These are phyloP conservation scores for Flammula alnicola DNA, from an alignment of 1,284 basidiomycete genomes.

Conservation along the genomic window DNA sequence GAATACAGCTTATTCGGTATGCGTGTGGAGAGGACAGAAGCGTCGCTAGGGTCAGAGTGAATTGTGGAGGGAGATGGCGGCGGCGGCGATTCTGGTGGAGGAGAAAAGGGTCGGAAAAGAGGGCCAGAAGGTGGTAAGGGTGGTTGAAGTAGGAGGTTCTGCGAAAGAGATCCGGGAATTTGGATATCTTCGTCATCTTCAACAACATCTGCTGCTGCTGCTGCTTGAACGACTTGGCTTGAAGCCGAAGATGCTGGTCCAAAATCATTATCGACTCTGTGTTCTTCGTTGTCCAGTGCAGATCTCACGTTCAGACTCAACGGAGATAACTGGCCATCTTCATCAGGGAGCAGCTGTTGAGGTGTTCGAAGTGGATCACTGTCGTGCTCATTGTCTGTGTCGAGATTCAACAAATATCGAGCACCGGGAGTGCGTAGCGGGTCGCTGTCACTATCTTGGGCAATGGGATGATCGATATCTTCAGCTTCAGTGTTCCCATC, in stretches of 20 bases:
- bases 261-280: neutral
- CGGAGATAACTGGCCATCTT: slow-evolving; percentile 22
- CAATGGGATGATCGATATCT: neutral
- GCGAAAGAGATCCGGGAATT: slow-evolving; percentile 28
- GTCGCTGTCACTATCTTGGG: slow-evolving; percentile 23
- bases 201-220: neutral
- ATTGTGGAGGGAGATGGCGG: slow-evolving; percentile 27
- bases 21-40: slow-evolving; percentile 36
- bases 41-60: slow-evolving; percentile 23
- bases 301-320: slow-evolving; percentile 26
- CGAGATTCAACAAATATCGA: slow-evolving; percentile 10
- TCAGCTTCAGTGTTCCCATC: neutral
- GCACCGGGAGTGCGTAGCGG: slow-evolving; percentile 28
- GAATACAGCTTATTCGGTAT: slow-evolving; percentile 34
- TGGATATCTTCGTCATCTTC: slow-evolving; percentile 17
- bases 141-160: slow-evolving; percentile 26
- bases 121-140: slow-evolving; percentile 25
- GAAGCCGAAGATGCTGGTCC: neutral
- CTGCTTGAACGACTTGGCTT: neutral
- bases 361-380: slow-evolving; percentile 26
- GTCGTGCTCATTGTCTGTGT: slow-evolving; percentile 24
- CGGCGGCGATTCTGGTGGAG: slow-evolving; percentile 18
- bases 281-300: slow-evolving; percentile 16
- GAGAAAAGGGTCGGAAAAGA: slow-evolving; percentile 19
- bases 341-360: slow-evolving; percentile 9